Base-by-base conservation (phyloP, 345 rosid species). In the Sapria himalayana region DNA sequence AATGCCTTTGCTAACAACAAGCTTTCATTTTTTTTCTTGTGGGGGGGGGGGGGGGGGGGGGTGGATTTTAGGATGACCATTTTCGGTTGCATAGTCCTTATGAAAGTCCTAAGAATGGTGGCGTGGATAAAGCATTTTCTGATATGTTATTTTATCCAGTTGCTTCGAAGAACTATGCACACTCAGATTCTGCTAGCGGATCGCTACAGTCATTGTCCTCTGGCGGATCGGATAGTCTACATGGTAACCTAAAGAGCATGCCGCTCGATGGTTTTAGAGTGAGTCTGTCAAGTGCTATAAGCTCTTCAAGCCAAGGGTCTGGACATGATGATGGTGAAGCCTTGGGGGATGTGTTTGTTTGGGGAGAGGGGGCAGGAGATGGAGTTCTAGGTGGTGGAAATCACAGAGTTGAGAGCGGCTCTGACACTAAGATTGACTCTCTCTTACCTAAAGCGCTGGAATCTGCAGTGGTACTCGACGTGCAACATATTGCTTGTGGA, bases 21-120 rank as follows among this genome's bases (percentile, higher is more conserved):
- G n/a, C n/a, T n/a, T n/a, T n/a, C n/a, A n/a, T n/a, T n/a, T n/a
- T n/a, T n/a, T n/a, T n/a, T n/a, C n/a, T n/a, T n/a, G n/a, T n/a
- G n/a, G n/a, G n/a, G n/a, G n/a, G n/a, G n/a, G n/a, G n/a, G n/a
- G n/a, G n/a, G n/a, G n/a, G n/a, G n/a, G n/a, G n/a, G n/a, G 61
- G 61, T 52, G 67, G 73, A 31, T n/a, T n/a, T n/a, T n/a, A n/a
- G n/a, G n/a, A n/a, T n/a, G 81, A 69, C 50, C 73, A 73, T 47
- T 75, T 60, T 60, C 84, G 77, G 36, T 60, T 82, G 52, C 84
- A 69, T 53, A 82, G 86, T 77, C 94, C 98, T 16, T 74, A 63
- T 61, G 95, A 70, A 67, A 89, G 95, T 52, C 98, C 98, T 33
- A 93, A 94, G n/a, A 82, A 73, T 69, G 73, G 69, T 67, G 93